Evolutionary conservation across 192 early-diverging fungal species (phyloP).

Genomic region (Lunasporangiospora selenospora): DNA sequence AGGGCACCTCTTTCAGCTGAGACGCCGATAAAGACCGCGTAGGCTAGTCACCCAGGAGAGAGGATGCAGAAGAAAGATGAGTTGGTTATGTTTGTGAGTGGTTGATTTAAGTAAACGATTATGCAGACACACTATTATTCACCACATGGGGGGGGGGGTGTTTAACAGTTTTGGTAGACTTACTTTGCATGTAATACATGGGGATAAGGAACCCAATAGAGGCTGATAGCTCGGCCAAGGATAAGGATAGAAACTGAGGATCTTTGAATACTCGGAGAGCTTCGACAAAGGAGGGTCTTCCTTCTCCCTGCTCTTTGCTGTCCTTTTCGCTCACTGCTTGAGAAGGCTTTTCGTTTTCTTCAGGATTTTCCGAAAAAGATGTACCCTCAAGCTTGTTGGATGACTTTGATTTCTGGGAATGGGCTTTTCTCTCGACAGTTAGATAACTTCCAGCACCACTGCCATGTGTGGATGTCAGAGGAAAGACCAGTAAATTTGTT

Average conservation of each 20-base stretch:
- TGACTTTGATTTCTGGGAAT: no score
- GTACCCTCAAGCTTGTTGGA: not conserved
- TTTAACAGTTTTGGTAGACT: no score
- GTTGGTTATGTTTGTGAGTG: no score
- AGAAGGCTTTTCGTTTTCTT: not conserved
- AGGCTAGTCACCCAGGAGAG: no score
- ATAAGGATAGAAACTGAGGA: constrained; percentile 42
- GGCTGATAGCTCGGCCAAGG: constrained; percentile 34
- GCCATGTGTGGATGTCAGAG: no score
- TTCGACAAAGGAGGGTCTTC: constrained; percentile 23
- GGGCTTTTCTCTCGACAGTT: constrained; percentile 32
- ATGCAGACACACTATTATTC: no score
- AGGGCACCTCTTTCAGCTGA: constrained; percentile 63
- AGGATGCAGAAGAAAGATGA: no score
- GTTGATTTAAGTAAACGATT: no score
- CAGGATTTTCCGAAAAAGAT: not conserved
- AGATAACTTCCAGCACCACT: constrained; percentile 43
- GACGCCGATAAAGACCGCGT: constrained; percentile 64
- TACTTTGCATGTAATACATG: constrained; percentile 54
- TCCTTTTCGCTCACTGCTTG: not conserved
- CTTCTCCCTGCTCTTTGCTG: not conserved
- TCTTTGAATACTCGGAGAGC: constrained; percentile 41
- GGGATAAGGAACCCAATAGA: constrained; percentile 55
- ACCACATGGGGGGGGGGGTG: no score
- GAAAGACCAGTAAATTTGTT: no score